These are phyloP conservation scores for Pichia sp. DNA, from an alignment of 1,139 yeast genomes.

Conservation along the genomic window DNA sequence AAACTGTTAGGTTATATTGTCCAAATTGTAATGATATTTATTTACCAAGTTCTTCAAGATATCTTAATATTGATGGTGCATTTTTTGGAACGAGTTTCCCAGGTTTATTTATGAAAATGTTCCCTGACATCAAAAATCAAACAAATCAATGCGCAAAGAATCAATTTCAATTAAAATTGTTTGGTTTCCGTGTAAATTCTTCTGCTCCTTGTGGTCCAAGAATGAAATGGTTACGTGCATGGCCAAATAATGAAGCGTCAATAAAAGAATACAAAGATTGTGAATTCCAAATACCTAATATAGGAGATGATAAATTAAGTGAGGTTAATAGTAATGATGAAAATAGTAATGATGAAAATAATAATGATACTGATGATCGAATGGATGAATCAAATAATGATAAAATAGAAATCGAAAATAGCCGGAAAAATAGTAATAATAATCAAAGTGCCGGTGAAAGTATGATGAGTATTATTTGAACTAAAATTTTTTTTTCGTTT, in stretches of 20 bases:
- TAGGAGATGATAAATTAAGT: background rate
- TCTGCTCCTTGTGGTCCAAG: slow-evolving; percentile 77
- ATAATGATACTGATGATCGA: slow-evolving; percentile 8
- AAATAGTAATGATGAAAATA: slow-evolving; percentile 1
- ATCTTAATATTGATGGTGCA: slow-evolving; percentile 88
- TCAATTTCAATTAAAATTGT: slow-evolving; percentile 65
- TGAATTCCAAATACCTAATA: slow-evolving; percentile 49
- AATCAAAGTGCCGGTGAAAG: slow-evolving; percentile 25
- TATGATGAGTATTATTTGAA: slow-evolving; percentile 28
- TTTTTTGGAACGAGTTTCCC: slow-evolving; percentile 95
- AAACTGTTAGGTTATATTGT: slow-evolving; percentile 86
- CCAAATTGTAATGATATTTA: slow-evolving; percentile 92
- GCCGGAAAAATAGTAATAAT: slow-evolving; percentile 1
- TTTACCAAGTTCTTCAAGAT: slow-evolving; percentile 78
- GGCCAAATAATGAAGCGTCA: slow-evolving; percentile 32
- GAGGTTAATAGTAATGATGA: slow-evolving; percentile 1
- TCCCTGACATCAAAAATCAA: slow-evolving; percentile 67
- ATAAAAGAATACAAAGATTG: slow-evolving; percentile 54
- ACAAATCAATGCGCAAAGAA: slow-evolving; percentile 45
- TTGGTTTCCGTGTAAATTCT: slow-evolving; percentile 82
- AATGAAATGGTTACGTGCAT: slow-evolving; percentile 81
- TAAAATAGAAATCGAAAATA: slow-evolving; percentile 1
- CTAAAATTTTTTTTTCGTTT: background rate
- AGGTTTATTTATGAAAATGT: slow-evolving; percentile 83
- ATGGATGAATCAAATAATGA: slow-evolving; percentile 24